Conservation (phyloP, 2,329 filamentous ascomycete species). For the Grosmannia clavigera region DNA sequence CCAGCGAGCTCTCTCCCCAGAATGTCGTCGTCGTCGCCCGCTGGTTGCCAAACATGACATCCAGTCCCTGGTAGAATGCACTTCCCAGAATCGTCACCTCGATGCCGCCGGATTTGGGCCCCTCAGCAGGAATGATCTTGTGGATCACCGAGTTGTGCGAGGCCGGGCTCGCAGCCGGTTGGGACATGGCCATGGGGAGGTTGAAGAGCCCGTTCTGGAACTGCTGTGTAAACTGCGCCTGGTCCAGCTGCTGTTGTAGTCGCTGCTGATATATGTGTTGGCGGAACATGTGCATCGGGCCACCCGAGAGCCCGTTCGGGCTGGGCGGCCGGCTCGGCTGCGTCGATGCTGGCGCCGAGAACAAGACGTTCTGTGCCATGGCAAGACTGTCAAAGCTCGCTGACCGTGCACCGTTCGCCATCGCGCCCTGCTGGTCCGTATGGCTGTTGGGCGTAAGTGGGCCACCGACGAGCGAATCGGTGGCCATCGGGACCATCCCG, state of each 20-base stretch:
- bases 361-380: constrained; percentile 43
- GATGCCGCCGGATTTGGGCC: constrained; percentile 69
- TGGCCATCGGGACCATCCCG: constrained; percentile 9
- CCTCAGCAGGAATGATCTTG: constrained; percentile 73
- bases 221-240: constrained; percentile 32
- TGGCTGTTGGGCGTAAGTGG: constrained; percentile 56
- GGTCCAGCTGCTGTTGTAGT: constrained; percentile 16
- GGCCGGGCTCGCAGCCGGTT: constrained; percentile 11
- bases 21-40: constrained; percentile 60
- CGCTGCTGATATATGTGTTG: constrained; percentile 20
- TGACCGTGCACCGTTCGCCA: constrained; percentile 43
- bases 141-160: constrained; percentile 49
- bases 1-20: constrained; percentile 69
- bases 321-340: constrained; percentile 70
- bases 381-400: constrained; percentile 53
- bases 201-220: constrained; percentile 37
- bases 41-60: constrained; percentile 69
- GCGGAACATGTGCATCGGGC: constrained; percentile 29
- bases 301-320: constrained; percentile 43
- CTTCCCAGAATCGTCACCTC: constrained; percentile 78
- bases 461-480: constrained; percentile 22
- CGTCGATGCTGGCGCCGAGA: constrained; percentile 58
- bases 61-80: constrained; percentile 62
- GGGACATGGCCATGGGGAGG: constrained; percentile 31
- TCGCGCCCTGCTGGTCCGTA: constrained; percentile 43